Percentiles rank a stretch among this genome's conserved stretches.
These are phyloP conservation scores for Zoysia japonica DNA, from an alignment of 176 grass and related monocot species.

Conservation along the genomic window DNA sequence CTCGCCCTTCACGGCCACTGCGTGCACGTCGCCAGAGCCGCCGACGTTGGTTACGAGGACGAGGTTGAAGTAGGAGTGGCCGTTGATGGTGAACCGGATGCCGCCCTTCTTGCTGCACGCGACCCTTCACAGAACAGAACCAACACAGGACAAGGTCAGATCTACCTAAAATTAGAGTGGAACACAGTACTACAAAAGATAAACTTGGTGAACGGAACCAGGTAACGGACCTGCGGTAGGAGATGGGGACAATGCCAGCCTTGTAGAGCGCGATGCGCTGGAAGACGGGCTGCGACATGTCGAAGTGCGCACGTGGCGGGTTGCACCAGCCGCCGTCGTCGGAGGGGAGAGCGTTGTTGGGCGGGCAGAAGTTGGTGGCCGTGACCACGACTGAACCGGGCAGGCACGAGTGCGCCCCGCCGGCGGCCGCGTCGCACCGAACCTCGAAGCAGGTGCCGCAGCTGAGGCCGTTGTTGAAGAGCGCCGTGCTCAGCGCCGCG, in stretches of 20 bases:
- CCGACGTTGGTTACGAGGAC: conserved; percentile 85
- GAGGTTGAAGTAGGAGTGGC: conserved; percentile 93
- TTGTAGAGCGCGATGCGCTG: conserved; percentile 81
- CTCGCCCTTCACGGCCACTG: conserved; percentile 53
- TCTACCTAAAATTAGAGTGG: not conserved
- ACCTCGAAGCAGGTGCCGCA: conserved; percentile 90
- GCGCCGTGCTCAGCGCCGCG: conserved; percentile 83
- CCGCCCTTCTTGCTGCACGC: conserved; percentile 81
- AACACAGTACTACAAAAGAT: not conserved
- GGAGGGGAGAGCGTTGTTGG: conserved; percentile 67
- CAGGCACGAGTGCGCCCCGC: conserved; percentile 57
- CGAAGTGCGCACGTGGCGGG: conserved; percentile 76
- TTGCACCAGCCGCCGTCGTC: conserved; percentile 95
- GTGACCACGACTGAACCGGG: conserved; percentile 77
- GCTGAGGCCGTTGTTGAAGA: conserved; percentile 89
- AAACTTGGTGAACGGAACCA: too few relatives aligned
- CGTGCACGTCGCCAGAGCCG: conserved; percentile 73
- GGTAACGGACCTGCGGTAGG: conserved; percentile 57
- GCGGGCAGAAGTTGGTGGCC: conserved; percentile 93
- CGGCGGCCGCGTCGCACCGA: conserved; percentile 49
- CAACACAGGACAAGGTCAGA: not conserved
- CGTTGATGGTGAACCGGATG: conserved; percentile 85
- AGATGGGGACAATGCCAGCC: conserved; percentile 84
- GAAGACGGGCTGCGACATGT: conserved; percentile 85
- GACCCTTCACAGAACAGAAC: conserved; percentile 9